Conservation (phyloP, 108 stramenopile genomes). For the Fistulifera solaris region DNA sequence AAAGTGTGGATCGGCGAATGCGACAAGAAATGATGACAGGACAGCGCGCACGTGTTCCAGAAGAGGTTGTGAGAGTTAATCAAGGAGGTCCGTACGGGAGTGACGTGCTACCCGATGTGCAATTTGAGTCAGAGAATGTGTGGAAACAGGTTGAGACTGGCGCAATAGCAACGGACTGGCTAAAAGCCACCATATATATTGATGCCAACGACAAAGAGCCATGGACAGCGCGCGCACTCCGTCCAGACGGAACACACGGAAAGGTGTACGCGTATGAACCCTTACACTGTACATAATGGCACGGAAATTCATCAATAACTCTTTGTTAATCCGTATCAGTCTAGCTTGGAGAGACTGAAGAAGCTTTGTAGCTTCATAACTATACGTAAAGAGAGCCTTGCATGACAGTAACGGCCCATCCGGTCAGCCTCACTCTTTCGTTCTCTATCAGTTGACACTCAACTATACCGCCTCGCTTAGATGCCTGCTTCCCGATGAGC, state of each 20-base stretch:
- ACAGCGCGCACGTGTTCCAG: slow-evolving; percentile 27
- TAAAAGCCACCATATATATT: slow-evolving; percentile 65
- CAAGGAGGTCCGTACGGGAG: slow-evolving; percentile 82
- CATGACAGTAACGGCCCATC: slow-evolving; percentile 6
- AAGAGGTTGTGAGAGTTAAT: slow-evolving; percentile 66
- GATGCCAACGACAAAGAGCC: slow-evolving; percentile 41
- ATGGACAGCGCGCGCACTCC: slow-evolving; percentile 72
- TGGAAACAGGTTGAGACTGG: slow-evolving; percentile 47
- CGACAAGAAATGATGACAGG: slow-evolving; percentile 60
- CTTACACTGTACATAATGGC: too few relatives aligned
- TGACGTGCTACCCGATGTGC: slow-evolving; percentile 60
- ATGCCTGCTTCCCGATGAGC: slow-evolving; percentile 79
- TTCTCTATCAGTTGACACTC: slow-evolving; percentile 41
- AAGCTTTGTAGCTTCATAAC: too few relatives aligned
- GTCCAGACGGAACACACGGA: slow-evolving; percentile 61
- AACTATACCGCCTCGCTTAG: slow-evolving; percentile 75
- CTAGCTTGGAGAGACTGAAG: too few relatives aligned
- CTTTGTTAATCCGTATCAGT: too few relatives aligned
- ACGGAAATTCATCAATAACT: too few relatives aligned
- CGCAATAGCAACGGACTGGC: slow-evolving; percentile 62
- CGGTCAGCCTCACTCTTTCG: slow-evolving; percentile 1
- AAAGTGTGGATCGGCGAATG: slow-evolving; percentile 75
- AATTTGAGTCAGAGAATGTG: slow-evolving; percentile 61
- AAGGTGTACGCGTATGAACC: slow-evolving; percentile 38
- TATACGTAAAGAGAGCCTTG: not conserved